Evolutionary conservation across 2,329 filamentous ascomycete species (phyloP).

Genomic region (Bipolaris bicolor): DNA sequence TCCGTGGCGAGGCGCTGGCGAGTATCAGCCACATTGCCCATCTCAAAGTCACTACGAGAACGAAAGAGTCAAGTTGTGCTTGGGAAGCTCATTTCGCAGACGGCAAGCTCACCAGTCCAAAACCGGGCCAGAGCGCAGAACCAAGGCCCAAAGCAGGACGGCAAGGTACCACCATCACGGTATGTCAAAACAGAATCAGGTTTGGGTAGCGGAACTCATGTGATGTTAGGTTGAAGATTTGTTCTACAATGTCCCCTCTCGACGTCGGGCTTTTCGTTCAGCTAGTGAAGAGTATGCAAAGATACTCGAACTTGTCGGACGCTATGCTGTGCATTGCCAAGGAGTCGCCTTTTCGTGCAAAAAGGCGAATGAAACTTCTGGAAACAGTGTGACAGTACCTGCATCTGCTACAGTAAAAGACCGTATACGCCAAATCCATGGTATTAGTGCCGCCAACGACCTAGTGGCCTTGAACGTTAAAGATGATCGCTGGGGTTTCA

Average conservation of each 20-base stretch:
- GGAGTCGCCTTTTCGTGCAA: conserved; percentile 97
- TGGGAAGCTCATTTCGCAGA: conserved; percentile 89
- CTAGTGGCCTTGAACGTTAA: conserved; percentile 75
- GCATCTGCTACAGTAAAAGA: conserved; percentile 75
- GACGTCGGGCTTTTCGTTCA: conserved; percentile 87
- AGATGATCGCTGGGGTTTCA: conserved; percentile 83
- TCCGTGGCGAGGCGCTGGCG: conserved; percentile 91
- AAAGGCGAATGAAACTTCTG: conserved; percentile 87
- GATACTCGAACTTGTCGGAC: conserved; percentile 91
- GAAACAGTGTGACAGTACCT: conserved; percentile 76
- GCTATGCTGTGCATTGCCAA: conserved; percentile 89
- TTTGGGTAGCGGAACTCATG: conserved; percentile 14
- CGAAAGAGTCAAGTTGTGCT: conserved; percentile 82
- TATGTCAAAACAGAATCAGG: conserved; percentile 37
- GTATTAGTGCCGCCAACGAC: conserved; percentile 83
- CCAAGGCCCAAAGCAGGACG: conserved; percentile 88
- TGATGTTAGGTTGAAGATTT: conserved; percentile 76
- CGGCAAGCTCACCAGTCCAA: conserved; percentile 79
- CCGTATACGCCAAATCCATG: conserved; percentile 89
- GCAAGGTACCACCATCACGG: conserved; percentile 90
- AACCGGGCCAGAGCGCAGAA: conserved; percentile 84
- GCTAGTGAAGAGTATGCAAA: conserved; percentile 95
- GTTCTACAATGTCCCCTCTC: conserved; percentile 93
- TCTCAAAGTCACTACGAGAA: conserved; percentile 92
- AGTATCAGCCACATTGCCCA: conserved; percentile 99